These are phyloP conservation scores for Musa acuminata DNA, from an alignment of 176 grass and related monocot genomes.

Conservation along the genomic window DNA sequence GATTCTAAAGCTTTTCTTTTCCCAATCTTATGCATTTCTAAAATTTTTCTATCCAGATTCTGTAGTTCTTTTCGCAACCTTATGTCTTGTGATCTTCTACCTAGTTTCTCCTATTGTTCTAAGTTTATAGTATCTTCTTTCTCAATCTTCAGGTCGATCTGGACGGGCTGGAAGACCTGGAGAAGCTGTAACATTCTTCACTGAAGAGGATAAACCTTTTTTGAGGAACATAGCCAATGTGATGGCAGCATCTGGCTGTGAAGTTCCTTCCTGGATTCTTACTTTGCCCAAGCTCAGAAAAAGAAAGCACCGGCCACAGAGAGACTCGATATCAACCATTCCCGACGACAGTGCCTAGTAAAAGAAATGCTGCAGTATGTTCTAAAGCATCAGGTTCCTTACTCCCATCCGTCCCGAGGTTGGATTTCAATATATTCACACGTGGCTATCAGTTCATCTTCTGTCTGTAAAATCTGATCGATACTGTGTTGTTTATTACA, in stretches of 20 bases:
- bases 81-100: too few relatives aligned
- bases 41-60: not conserved
- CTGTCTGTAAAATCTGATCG: not conserved
- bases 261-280: constrained; percentile 88
- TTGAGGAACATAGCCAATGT: constrained; percentile 84
- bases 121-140: not conserved
- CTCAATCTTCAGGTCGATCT: constrained; percentile 46
- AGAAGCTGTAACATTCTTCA: constrained; percentile 83
- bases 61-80: not conserved
- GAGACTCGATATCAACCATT: constrained; percentile 52
- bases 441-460: not conserved
- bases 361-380: too few relatives aligned
- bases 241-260: constrained; percentile 64
- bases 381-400: not conserved
- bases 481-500: too few relatives aligned
- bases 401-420: not conserved
- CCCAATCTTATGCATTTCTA: not conserved
- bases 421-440: not conserved
- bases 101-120: not conserved
- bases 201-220: constrained; percentile 91
- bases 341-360: constrained; percentile 23
- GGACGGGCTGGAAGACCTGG: constrained; percentile 79
- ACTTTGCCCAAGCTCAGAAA: constrained; percentile 68
- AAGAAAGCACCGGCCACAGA: constrained; percentile 65
- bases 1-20: not conserved